Percentiles rank a stretch among this genome's conserved stretches.
Evolutionary conservation across 495 filamentous ascomycete species (phyloP).

Genomic region (Lasiosphaeria hispida): DNA sequence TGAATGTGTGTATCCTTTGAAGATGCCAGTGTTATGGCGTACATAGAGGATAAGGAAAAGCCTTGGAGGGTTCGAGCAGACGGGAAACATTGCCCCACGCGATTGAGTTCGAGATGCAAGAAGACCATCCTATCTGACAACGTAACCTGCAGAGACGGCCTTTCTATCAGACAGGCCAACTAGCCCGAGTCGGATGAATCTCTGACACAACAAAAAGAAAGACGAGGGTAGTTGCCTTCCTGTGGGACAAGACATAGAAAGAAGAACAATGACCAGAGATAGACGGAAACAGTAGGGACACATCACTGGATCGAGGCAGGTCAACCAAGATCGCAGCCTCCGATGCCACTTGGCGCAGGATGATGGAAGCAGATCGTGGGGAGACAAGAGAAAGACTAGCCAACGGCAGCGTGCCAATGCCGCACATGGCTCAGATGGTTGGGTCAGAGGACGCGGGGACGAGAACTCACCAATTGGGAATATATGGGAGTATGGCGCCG

Average conservation of each 20-base stretch:
- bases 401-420: slow-evolving; percentile 38
- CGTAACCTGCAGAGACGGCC: too few relatives aligned
- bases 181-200: too few relatives aligned
- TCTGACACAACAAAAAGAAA: too few relatives aligned
- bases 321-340: neutral
- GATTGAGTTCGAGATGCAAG: too few relatives aligned
- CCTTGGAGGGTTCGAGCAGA: too few relatives aligned
- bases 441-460: slow-evolving; percentile 31
- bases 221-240: too few relatives aligned
- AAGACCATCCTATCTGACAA: too few relatives aligned
- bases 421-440: slow-evolving; percentile 49
- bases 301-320: neutral
- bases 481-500: slow-evolving; percentile 42
- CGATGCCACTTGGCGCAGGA: slow-evolving; percentile 24
- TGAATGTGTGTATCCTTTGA: neutral
- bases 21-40: neutral
- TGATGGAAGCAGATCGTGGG: slow-evolving; percentile 25
- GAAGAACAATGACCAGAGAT: too few relatives aligned
- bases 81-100: too few relatives aligned
- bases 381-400: slow-evolving; percentile 20
- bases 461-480: slow-evolving; percentile 50
- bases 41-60: neutral
- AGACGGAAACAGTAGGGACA: too few relatives aligned
- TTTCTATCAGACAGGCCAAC: too few relatives aligned
- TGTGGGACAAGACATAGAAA: too few relatives aligned